These are phyloP conservation scores for Encephalitozoon intestinalis DNA, from an alignment of 371 early-diverging fungal genomes.

Conservation along the genomic window DNA sequence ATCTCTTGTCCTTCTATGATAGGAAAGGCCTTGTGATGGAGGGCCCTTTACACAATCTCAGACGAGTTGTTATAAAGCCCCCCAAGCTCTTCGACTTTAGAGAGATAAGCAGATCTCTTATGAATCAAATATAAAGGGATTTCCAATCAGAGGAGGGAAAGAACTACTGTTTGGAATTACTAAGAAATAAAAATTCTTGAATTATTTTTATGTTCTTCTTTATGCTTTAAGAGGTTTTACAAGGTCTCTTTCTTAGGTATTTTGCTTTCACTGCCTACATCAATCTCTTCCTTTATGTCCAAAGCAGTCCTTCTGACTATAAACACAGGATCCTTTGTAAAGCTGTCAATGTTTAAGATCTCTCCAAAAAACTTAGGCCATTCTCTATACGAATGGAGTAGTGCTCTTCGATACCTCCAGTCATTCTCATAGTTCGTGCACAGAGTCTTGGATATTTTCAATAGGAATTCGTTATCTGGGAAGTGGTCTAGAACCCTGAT, in stretches of 20 bases:
- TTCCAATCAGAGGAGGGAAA: no score
- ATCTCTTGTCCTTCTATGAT: constrained; percentile 79
- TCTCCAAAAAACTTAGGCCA: not conserved
- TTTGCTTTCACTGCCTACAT: not conserved
- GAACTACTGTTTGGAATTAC: no score
- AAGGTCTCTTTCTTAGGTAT: not conserved
- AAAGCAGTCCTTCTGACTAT: constrained; percentile 1
- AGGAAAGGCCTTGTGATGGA: constrained; percentile 78
- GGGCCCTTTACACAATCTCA: constrained; percentile 77
- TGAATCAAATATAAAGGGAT: not conserved
- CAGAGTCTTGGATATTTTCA: not conserved
- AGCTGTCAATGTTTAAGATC: not conserved
- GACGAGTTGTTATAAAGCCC: constrained; percentile 42
- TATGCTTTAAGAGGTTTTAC: not conserved
- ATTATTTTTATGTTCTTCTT: not conserved
- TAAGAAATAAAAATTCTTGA: not conserved
- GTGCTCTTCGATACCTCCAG: constrained; percentile 36
- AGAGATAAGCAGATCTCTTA: not conserved
- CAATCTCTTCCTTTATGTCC: constrained; percentile 5
- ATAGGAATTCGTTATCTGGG: not conserved
- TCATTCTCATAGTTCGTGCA: constrained; percentile 3
- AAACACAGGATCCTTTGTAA: constrained; percentile 32
- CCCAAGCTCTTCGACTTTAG: not conserved
- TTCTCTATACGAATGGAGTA: constrained; percentile 8
- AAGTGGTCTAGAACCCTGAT: not conserved